A percentile compares a stretch with the other conserved stretches of the same genome.
Evolutionary conservation across 2,329 filamentous ascomycete genomes (phyloP).

Genomic region (Aphanoascus verrucosus): DNA sequence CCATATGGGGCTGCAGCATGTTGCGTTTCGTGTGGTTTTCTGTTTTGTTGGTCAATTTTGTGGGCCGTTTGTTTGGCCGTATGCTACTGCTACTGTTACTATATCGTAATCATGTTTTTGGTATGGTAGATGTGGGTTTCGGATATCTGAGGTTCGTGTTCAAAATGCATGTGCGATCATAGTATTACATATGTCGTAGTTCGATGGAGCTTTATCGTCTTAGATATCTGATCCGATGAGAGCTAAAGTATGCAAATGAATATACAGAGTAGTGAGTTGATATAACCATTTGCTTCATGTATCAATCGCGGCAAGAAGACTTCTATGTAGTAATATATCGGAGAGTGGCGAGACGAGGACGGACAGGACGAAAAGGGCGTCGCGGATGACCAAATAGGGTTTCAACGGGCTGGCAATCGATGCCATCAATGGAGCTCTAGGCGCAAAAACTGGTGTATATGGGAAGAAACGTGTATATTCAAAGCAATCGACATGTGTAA

Average conservation of each 20-base stretch:
- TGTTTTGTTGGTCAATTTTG: conserved; percentile 14
- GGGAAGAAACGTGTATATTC: background rate
- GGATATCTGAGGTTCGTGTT: background rate
- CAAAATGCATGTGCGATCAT: background rate
- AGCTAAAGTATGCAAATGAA: too few relatives aligned
- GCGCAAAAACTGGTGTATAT: background rate
- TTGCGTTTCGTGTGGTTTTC: conserved; percentile 11
- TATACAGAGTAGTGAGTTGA: too few relatives aligned
- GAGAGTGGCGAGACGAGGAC: background rate
- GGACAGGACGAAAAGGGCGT: background rate
- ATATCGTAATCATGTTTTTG: conserved; percentile 9
- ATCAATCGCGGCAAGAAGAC: too few relatives aligned
- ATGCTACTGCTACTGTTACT: conserved; percentile 22
- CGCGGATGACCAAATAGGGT: background rate
- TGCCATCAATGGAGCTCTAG: background rate
- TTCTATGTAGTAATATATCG: background rate
- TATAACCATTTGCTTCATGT: too few relatives aligned
- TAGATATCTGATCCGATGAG: too few relatives aligned
- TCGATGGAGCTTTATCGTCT: too few relatives aligned
- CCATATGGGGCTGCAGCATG: background rate
- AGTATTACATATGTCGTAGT: background rate
- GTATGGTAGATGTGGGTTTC: conserved; percentile 8
- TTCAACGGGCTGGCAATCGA: background rate
- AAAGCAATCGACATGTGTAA: background rate
- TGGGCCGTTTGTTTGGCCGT: conserved; percentile 20